Conservation (phyloP, 768 basidiomycete genomes). For the Infundibulicybe gibba region DNA sequence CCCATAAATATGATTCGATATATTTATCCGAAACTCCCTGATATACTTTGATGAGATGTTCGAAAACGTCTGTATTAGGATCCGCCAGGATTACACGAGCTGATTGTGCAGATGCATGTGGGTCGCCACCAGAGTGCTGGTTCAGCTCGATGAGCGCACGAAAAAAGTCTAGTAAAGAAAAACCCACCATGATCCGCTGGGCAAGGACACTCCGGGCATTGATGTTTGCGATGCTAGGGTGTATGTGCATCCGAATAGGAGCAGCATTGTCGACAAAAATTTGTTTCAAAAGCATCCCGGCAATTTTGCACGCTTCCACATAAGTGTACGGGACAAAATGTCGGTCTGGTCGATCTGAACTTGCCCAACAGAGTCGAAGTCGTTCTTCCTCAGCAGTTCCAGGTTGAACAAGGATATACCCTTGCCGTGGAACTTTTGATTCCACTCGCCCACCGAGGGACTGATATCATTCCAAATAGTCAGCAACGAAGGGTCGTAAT, state of each 20-base stretch:
- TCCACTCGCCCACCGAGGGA: constrained; percentile 75
- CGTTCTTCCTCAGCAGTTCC: constrained; percentile 71
- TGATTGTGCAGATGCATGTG: constrained; percentile 62
- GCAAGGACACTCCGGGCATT: constrained; percentile 66
- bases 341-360: constrained; percentile 65
- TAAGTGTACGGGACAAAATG: constrained; percentile 80
- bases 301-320: constrained; percentile 82
- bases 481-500: neutral
- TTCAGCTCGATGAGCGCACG: constrained; percentile 1
- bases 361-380: constrained; percentile 71
- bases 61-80: constrained; percentile 73
- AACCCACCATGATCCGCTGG: constrained; percentile 64
- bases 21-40: constrained; percentile 70
- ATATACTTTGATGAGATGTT: constrained; percentile 68
- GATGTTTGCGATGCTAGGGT: constrained; percentile 75
- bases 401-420: constrained; percentile 69
- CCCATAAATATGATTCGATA: constrained; percentile 80
- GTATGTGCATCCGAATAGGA: constrained; percentile 76
- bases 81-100: constrained; percentile 80
- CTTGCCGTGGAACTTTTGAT: constrained; percentile 72
- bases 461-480: constrained; percentile 27
- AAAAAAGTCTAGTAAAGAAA: neutral
- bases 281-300: constrained; percentile 68
- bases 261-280: constrained; percentile 66
- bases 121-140: constrained; percentile 81